phyloP scores from a whole-genome alignment of 805 yeast genomes.

The Pichia cabralensis region DNA sequence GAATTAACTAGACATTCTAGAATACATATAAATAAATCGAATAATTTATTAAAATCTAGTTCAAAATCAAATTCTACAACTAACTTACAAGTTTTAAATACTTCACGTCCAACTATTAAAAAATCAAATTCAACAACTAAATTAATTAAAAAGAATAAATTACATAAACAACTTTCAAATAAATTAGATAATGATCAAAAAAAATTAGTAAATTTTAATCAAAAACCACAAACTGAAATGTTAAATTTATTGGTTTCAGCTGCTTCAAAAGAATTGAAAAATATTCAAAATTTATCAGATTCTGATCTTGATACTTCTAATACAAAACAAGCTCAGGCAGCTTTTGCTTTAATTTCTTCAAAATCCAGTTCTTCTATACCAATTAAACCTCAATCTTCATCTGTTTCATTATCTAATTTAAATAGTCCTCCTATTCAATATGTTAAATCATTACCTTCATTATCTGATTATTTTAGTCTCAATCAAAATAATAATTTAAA shows the following conservation, averaged over 20 bases:
- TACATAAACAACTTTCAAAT: constrained; percentile 18
- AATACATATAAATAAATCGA: constrained; percentile 57
- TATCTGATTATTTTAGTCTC: constrained; percentile 41
- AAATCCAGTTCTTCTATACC: constrained; percentile 1
- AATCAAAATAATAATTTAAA: constrained; percentile 1
- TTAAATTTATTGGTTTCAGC: constrained; percentile 44
- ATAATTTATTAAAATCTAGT: constrained; percentile 34
- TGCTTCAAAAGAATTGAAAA: constrained; percentile 43
- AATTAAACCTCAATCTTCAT: no score
- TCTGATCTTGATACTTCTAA: background rate
- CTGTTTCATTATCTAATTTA: no score
- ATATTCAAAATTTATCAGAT: constrained; percentile 24
- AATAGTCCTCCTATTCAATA: constrained; percentile 22
- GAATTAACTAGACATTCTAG: constrained; percentile 81
- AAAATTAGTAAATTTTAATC: no score
- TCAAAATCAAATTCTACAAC: constrained; percentile 5
- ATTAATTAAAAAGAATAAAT: constrained; percentile 5
- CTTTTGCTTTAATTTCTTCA: constrained; percentile 8
- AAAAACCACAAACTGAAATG: constrained; percentile 4
- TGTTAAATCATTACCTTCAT: constrained; percentile 44
- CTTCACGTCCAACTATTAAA: background rate
- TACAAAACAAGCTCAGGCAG: constrained; percentile 8
- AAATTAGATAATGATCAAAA: no score
- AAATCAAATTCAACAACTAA: constrained; percentile 12
- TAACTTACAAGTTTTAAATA: no score